Evolutionary conservation across 371 early-diverging fungal genomes (phyloP).

Genomic region (Mucor plumbeus): DNA sequence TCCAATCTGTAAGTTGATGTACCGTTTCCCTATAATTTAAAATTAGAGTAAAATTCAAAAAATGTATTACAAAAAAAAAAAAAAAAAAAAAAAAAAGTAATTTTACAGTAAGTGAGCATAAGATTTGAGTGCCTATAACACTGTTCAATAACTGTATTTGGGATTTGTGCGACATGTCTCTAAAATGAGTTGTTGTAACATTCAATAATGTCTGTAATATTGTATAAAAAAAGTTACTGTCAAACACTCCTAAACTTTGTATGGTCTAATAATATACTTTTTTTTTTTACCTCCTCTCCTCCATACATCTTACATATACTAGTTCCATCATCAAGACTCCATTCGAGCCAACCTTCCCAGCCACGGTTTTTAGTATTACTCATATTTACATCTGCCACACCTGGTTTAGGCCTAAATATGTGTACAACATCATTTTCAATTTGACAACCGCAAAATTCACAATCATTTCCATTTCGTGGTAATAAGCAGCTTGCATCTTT

Average conservation of each 20-base stretch:
- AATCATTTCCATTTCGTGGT: conserved; percentile 19
- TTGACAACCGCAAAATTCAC: conserved; percentile 40
- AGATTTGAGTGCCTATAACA: conserved; percentile 40
- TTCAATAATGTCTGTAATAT: conserved; percentile 31
- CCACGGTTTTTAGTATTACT: not conserved
- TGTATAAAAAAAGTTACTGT: not conserved
- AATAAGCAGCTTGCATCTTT: conserved; percentile 22
- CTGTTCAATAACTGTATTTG: conserved; percentile 41
- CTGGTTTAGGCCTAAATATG: conserved; percentile 30
- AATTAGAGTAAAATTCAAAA: not conserved
- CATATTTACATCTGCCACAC: not conserved
- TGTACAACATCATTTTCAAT: conserved; percentile 30
- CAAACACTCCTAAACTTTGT: not conserved
- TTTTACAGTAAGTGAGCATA: conserved; percentile 45
- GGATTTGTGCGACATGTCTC: conserved; percentile 35
- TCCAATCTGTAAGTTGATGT: conserved; percentile 26
- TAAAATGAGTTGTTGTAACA: conserved; percentile 39
- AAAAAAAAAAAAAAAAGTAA: not conserved
- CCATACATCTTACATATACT: conserved; percentile 36
- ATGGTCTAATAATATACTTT: not conserved
- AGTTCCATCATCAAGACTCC: conserved; percentile 47
- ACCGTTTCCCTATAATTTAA: conserved; percentile 18
- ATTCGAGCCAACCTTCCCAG: conserved; percentile 45
- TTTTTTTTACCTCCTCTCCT: conserved; percentile 45
- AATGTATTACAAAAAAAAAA: not conserved